phyloP scores from a whole-genome alignment of 495 filamentous ascomycete genomes.

The Penicillium subrubescens region DNA sequence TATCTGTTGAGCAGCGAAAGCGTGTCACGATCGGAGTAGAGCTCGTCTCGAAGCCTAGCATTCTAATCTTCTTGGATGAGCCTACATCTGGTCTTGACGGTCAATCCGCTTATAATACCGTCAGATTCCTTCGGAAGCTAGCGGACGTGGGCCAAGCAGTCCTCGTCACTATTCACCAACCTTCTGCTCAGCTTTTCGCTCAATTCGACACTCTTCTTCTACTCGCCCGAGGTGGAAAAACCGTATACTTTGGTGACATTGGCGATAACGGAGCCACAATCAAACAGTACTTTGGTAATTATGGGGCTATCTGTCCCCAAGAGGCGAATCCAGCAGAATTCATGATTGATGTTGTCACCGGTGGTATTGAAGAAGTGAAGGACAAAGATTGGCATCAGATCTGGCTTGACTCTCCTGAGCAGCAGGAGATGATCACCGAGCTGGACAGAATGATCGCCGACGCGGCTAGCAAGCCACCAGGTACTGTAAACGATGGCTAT shows the following conservation, averaged over 20 bases:
- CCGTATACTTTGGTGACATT: slow-evolving; percentile 70
- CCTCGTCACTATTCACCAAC: slow-evolving; percentile 76
- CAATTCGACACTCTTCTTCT: slow-evolving; percentile 72
- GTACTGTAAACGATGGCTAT: slow-evolving; percentile 34
- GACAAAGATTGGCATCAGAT: slow-evolving; percentile 61
- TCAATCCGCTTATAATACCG: slow-evolving; percentile 63
- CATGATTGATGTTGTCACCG: slow-evolving; percentile 81
- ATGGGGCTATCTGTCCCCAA: slow-evolving; percentile 71
- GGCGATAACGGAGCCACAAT: slow-evolving; percentile 51
- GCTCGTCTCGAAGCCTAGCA: slow-evolving; percentile 63
- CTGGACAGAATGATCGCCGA: slow-evolving; percentile 55
- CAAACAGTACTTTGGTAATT: slow-evolving; percentile 74
- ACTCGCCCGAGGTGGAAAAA: slow-evolving; percentile 67
- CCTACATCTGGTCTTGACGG: slow-evolving; percentile 72
- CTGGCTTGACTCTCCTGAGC: slow-evolving; percentile 61
- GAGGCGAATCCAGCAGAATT: slow-evolving; percentile 85
- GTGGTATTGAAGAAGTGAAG: slow-evolving; percentile 31
- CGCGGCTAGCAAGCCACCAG: slow-evolving; percentile 33
- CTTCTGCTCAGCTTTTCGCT: slow-evolving; percentile 68
- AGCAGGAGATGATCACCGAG: slow-evolving; percentile 47
- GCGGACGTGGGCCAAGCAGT: slow-evolving; percentile 69
- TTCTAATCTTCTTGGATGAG: slow-evolving; percentile 75
- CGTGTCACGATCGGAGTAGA: slow-evolving; percentile 69
- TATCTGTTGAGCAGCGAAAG: slow-evolving; percentile 63
- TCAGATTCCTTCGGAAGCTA: slow-evolving; percentile 64